Percentiles rank a stretch among this genome's conserved stretches.
phyloP scores from a whole-genome alignment of 2,329 filamentous ascomycete species.

The Neofusicoccum kwambonambiense region DNA sequence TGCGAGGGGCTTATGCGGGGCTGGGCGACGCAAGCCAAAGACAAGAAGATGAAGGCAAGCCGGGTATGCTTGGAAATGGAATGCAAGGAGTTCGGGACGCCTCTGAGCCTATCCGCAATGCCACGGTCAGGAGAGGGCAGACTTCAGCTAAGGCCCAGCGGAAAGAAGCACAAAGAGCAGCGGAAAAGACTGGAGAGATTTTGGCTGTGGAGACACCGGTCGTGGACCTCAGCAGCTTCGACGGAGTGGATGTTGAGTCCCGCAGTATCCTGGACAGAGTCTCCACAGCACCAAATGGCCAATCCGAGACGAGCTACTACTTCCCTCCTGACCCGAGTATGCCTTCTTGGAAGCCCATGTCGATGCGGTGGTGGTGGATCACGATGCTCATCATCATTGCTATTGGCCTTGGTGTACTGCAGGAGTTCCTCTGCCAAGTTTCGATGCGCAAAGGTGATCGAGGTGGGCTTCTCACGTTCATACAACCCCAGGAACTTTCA shows the following conservation, averaged over 20 bases:
- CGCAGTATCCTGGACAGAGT: constrained; percentile 28
- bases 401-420: constrained; percentile 33
- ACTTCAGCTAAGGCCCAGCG: constrained; percentile 20
- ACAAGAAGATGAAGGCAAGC: constrained; percentile 13
- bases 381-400: constrained; percentile 34
- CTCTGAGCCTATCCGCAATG: constrained; percentile 25
- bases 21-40: constrained; percentile 23
- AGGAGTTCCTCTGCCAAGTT: constrained; percentile 38
- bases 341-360: constrained; percentile 40
- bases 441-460: constrained; percentile 27
- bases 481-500: constrained; percentile 29
- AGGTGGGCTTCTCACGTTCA: constrained; percentile 32
- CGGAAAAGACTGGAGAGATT: constrained; percentile 44
- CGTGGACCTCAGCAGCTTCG: constrained; percentile 45
- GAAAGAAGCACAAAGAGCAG: constrained; percentile 41
- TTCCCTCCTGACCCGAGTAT: constrained; percentile 41
- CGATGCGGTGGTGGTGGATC: constrained; percentile 40
- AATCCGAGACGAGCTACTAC: constrained; percentile 36
- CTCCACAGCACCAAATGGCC: neutral
- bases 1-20: constrained; percentile 18
- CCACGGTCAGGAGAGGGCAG: constrained; percentile 1
- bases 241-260: constrained; percentile 34
- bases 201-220: constrained; percentile 34
- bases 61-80: constrained; percentile 30
- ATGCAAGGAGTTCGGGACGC: constrained; percentile 32